Base-by-base conservation (phyloP, 78 protist species). In the Speleostelium caveatum region DNA sequence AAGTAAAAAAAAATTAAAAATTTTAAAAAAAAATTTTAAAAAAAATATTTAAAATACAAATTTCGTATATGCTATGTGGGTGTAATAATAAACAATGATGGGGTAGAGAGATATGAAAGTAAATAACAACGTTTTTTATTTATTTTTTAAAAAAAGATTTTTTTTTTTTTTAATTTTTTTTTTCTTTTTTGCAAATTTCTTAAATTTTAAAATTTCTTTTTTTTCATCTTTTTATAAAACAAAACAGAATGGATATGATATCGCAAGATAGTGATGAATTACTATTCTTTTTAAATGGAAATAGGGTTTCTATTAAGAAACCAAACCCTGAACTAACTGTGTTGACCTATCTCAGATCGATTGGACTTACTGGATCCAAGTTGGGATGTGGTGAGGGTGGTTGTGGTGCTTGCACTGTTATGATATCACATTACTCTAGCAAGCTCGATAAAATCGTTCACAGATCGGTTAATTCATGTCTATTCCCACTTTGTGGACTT, bases 351-450 rank as follows among this genome's bases (percentile, higher is more conserved):
- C 14, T 79, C 12, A 65, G 88, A 67, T 67, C 75, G 5, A 74
- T 83, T 7, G 80, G 83, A 39, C 65, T 95, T 36, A 92, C 93
- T 8, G 99, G 99, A 6, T 95, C 98, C 14, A 97, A 98, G 63
- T 86, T 91, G 2, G 97, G 97, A 1, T 97, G 99, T 86, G 97
- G 98, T 24, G 98, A 96, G 26, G 99, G 99, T 28, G 97, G 96
- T 16, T 97, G 99, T 68, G 99, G 99, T 1, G 99, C 98, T 0
- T 98, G 99, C 87, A 96, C 99, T 3, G 96, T 98, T 3, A 45
- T 96, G 80, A 14, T 98, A 35, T 80, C 97, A 30, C 55, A 45
- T 30, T 49, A 42, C 2, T 26, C 19, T 4, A 7, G 12, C 5
- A 59, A 19, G 17, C 53, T 38, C 16, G 85, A 28, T 26, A 56